Conservation (phyloP, 23 red algal species). For the Pyropia yezoensis region DNA sequence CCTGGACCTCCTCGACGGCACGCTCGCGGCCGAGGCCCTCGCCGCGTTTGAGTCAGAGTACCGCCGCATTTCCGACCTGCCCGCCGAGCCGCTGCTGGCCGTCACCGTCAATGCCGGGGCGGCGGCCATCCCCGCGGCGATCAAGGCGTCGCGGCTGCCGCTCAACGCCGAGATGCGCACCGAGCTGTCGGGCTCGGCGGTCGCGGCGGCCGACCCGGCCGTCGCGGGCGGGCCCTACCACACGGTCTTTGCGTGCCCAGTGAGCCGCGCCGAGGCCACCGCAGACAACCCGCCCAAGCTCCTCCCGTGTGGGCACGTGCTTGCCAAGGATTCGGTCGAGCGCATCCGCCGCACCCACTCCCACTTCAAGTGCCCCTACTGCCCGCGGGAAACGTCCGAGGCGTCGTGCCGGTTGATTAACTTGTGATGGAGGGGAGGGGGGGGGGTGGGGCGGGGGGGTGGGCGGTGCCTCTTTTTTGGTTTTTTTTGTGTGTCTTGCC, state of each 20-base stretch:
- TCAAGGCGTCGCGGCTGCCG: neutral
- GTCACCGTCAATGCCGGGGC: neutral
- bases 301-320: slow-evolving; percentile 33
- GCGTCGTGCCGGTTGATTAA: slow-evolving; percentile 8
- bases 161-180: neutral
- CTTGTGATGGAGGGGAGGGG: slow-evolving; percentile 7
- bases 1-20: too few species aligned
- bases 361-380: slow-evolving; percentile 55
- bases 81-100: neutral
- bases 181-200: neutral
- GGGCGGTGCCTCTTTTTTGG: too few species aligned
- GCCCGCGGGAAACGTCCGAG: slow-evolving; percentile 26
- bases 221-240: slow-evolving; percentile 9
- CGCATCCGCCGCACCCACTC: slow-evolving; percentile 19
- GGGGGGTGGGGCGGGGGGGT: too few species aligned
- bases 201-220: neutral
- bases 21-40: too few species aligned
- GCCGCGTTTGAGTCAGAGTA: too few species aligned
- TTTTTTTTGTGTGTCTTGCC: too few species aligned
- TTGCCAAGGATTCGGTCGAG: slow-evolving; percentile 21
- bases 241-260: slow-evolving; percentile 38
- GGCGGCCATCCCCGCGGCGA: neutral
- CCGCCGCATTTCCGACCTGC: too few species aligned
- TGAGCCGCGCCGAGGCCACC: slow-evolving; percentile 24
- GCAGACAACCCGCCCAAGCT: slow-evolving; percentile 22